These are phyloP conservation scores for Vaccinium vitisidaea DNA, from an alignment of 148 eudicot species.

Conservation along the genomic window DNA sequence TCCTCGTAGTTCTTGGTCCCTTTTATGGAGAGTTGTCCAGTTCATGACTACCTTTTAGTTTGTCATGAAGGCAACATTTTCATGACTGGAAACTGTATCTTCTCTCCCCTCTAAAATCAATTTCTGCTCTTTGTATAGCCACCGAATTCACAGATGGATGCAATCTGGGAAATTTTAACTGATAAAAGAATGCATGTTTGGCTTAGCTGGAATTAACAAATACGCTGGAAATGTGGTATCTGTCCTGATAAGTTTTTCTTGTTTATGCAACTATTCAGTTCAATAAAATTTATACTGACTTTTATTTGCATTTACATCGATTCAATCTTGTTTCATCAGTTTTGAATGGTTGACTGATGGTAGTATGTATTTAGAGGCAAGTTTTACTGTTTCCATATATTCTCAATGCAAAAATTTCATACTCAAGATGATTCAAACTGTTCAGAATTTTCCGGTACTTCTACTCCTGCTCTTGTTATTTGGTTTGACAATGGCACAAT, in stretches of 20 bases:
- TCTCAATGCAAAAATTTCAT: no score
- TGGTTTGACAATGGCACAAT: no score
- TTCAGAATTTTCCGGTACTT: not conserved
- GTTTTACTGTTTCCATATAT: no score
- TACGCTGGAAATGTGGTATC: not conserved
- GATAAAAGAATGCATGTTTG: not conserved
- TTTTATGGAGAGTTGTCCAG: not conserved
- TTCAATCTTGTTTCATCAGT: not conserved
- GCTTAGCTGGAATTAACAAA: not conserved
- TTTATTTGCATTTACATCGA: not conserved
- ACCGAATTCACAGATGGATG: not conserved
- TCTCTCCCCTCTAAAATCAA: not conserved
- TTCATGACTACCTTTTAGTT: not conserved
- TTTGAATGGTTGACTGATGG: not conserved
- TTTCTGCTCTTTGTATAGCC: not conserved
- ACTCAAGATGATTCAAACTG: no score
- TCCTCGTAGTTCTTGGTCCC: slow-evolving; percentile 2
- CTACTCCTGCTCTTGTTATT: not conserved
- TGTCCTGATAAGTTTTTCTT: not conserved
- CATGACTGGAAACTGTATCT: slow-evolving; percentile 11
- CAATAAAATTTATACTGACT: not conserved
- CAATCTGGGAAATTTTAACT: not conserved
- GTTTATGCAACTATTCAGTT: slow-evolving; percentile 4
- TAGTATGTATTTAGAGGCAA: no score
- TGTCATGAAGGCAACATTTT: not conserved